Evolutionary conservation across 2,329 filamentous ascomycete species (phyloP), one percentile per base, ranked within the genome.

Genomic region (Esteya vermicola): DNA sequence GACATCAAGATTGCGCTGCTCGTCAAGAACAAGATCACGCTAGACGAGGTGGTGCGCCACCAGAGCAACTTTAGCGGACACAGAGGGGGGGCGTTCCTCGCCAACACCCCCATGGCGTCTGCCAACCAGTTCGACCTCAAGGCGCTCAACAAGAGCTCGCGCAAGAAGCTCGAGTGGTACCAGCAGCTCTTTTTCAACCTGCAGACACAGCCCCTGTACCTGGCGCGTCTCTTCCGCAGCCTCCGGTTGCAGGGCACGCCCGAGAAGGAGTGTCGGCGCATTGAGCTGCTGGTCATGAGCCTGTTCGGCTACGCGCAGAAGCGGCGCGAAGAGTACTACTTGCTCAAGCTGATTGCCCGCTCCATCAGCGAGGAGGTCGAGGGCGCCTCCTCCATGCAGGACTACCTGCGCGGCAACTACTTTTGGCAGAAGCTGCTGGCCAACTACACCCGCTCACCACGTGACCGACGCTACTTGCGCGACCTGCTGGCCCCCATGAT

Each of bases 21-120:
- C 16, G 91, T 98, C 52, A 96, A 96, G 70, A 98, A 98, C 72
- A 98, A 98, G 61, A 98, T 98, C 53, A 96, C 91, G 0, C 70
- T 98, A 4, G 91, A 98, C 54, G 93, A 98, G 61, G 91, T 98
- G 22, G 84, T 98, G 41, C 85, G 86, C 52, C 91, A 96, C 55
- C 91, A 98, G 55, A 89, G 82, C 64, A 93, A 94, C 57, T 95
- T 91, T 52, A 91, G 91, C 41, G 88, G 89, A 3, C 82, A 91
- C 52, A 38, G n/a, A n/a, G n/a, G 47, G 19, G 81, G 86, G 47
- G 83, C 76, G 44, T 71, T 96, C 23, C 68, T 98, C 36, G 83
- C 84, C 43, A 95, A 91, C 60, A 81, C 77, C n/a, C 78, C 88
- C 38, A 88, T 94, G 45, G 75, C 81, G 2, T 93, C 85, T 2